Conservation (phyloP, 768 basidiomycete genomes). For the Pulveroboletus sp. region DNA sequence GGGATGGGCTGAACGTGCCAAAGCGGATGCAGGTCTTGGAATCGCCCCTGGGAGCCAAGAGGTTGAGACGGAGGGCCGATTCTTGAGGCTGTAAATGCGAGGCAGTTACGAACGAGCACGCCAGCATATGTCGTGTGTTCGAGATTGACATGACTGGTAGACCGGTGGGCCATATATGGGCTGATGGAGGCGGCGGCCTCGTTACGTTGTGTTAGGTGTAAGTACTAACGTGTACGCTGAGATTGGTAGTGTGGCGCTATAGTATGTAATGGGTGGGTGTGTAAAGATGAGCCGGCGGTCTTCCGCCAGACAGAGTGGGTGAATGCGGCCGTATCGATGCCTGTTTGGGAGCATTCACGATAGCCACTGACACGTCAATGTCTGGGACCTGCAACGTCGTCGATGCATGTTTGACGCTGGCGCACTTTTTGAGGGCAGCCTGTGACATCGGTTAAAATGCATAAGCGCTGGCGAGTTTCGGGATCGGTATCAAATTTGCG, state of each 20-base stretch:
- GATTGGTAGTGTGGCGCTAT: not conserved
- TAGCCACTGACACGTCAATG: not conserved
- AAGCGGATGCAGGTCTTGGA: slow-evolving; percentile 25
- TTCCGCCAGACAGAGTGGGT: not conserved
- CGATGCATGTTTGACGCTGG: not conserved
- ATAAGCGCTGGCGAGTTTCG: slow-evolving; percentile 2
- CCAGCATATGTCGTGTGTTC: no score
- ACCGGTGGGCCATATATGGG: not conserved
- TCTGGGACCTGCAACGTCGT: not conserved
- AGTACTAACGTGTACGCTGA: not conserved
- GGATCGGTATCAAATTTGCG: not conserved
- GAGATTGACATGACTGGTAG: not conserved
- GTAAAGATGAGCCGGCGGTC: not conserved
- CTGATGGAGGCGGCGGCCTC: not conserved
- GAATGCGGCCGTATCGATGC: not conserved
- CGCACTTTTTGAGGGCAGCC: not conserved
- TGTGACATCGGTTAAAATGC: not conserved
- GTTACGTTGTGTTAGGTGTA: not conserved
- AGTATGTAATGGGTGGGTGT: slow-evolving; percentile 10
- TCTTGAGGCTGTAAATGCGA: slow-evolving; percentile 9
- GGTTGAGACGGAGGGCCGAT: slow-evolving; percentile 18
- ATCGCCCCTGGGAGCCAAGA: slow-evolving; percentile 28
- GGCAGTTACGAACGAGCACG: no score
- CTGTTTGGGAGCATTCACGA: not conserved
- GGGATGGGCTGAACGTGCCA: slow-evolving; percentile 20